These are phyloP conservation scores for Hirschioporus abietinus DNA, from an alignment of 768 basidiomycete genomes.

Conservation along the genomic window DNA sequence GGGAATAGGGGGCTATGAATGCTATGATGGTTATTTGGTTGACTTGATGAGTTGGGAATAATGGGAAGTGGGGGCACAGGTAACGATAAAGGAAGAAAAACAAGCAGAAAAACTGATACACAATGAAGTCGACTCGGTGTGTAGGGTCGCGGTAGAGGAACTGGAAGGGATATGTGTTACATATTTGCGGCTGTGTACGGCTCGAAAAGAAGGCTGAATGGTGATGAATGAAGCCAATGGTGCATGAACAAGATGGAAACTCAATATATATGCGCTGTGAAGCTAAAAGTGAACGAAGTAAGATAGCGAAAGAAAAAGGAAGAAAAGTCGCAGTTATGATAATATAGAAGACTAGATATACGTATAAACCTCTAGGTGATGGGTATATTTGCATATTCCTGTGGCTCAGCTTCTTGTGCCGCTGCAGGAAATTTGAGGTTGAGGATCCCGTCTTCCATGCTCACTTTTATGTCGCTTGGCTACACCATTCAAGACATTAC, in stretches of 20 bases:
- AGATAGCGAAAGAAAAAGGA: background rate
- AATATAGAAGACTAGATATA: background rate
- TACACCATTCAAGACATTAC: constrained; percentile 17
- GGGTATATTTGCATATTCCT: constrained; percentile 14
- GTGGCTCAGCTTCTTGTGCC: constrained; percentile 36
- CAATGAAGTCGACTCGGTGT: background rate
- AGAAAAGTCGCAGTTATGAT: background rate
- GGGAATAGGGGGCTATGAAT: background rate
- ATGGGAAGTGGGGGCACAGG: background rate
- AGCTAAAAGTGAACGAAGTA: background rate
- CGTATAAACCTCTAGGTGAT: background rate
- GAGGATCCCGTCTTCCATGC: constrained; percentile 58
- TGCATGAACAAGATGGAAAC: background rate
- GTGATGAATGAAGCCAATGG: background rate
- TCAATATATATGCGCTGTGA: background rate
- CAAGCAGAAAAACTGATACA: background rate
- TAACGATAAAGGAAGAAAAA: background rate
- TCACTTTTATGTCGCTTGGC: constrained; percentile 49
- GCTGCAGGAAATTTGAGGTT: constrained; percentile 50
- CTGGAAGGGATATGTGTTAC: background rate
- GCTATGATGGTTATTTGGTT: background rate
- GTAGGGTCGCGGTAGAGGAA: too few relatives aligned
- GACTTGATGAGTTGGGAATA: background rate
- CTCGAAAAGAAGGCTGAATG: background rate
- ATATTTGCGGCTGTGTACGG: too few relatives aligned